Conservation (phyloP, 2,329 filamentous ascomycete species). For the Botrytis aclada region DNA sequence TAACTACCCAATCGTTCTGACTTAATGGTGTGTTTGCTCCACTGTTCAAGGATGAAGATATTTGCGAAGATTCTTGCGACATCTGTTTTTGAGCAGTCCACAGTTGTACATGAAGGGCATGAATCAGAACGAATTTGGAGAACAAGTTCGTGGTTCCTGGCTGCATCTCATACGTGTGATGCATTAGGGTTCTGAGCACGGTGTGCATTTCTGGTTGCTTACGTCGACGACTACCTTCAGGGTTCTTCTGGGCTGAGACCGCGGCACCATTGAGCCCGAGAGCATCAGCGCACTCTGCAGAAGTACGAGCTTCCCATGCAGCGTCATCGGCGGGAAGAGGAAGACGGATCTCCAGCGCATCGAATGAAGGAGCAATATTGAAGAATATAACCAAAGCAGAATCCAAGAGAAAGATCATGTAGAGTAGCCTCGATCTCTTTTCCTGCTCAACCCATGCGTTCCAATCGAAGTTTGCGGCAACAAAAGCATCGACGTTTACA, state of each 20-base stretch:
- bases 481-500: slow-evolving; percentile 46
- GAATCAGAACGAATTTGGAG: slow-evolving; percentile 71
- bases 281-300: slow-evolving; percentile 59
- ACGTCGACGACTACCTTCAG: slow-evolving; percentile 58
- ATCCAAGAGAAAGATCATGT: slow-evolving; percentile 62
- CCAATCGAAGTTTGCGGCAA: slow-evolving; percentile 61
- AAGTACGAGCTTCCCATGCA: slow-evolving; percentile 64
- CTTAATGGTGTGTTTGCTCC: slow-evolving; percentile 55
- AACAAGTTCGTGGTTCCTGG: slow-evolving; percentile 67
- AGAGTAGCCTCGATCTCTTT: slow-evolving; percentile 62
- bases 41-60: slow-evolving; percentile 35
- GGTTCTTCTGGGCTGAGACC: slow-evolving; percentile 54
- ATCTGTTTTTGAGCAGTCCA: slow-evolving; percentile 48
- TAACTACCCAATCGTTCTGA: slow-evolving; percentile 56
- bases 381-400: slow-evolving; percentile 67
- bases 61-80: slow-evolving; percentile 33
- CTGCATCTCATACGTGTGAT: slow-evolving; percentile 56
- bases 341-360: slow-evolving; percentile 60
- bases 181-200: slow-evolving; percentile 59
- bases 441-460: slow-evolving; percentile 67
- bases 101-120: slow-evolving; percentile 64
- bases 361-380: slow-evolving; percentile 62
- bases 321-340: slow-evolving; percentile 72
- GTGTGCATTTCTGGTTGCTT: slow-evolving; percentile 64
- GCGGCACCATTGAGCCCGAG: slow-evolving; percentile 60